phyloP scores from a whole-genome alignment of 768 basidiomycete species.

The Serendipita sp. region DNA sequence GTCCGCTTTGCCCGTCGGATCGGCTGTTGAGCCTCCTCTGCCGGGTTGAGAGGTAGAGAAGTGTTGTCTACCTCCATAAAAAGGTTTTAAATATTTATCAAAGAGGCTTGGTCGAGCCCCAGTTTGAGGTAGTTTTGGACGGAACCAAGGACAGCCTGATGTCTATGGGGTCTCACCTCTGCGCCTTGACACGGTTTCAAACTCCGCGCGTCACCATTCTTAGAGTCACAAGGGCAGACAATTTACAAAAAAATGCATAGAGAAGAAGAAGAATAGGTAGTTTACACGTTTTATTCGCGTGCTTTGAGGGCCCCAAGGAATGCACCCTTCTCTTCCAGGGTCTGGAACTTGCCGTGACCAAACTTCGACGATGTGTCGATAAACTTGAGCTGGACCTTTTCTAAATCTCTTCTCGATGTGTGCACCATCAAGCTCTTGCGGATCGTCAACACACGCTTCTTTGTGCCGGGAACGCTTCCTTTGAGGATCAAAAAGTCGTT shows the following conservation, averaged over 20 bases:
- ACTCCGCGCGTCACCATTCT: background rate
- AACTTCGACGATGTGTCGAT: slow-evolving; percentile 98
- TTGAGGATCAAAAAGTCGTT: slow-evolving; percentile 97
- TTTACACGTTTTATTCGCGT: slow-evolving; percentile 35
- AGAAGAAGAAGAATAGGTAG: slow-evolving; percentile 19
- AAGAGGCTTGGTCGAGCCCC: background rate
- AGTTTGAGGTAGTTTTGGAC: background rate
- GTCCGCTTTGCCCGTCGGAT: background rate
- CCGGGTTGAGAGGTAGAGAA: background rate
- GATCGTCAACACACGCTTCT: slow-evolving; percentile 95
- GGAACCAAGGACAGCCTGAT: too few species aligned
- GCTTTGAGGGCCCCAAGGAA: slow-evolving; percentile 88
- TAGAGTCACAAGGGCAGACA: background rate
- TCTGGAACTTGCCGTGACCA: slow-evolving; percentile 96
- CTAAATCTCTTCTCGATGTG: slow-evolving; percentile 88
- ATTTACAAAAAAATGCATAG: slow-evolving; percentile 5
- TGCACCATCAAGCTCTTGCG: slow-evolving; percentile 95
- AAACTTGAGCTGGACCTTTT: slow-evolving; percentile 97
- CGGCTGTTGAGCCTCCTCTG: background rate
- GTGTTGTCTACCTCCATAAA: slow-evolving; percentile 1
- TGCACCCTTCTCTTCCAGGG: slow-evolving; percentile 86
- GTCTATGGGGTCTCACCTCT: too few species aligned
- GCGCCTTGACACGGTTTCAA: too few species aligned
- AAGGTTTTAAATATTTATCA: background rate
- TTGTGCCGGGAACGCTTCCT: slow-evolving; percentile 88